Percentiles rank a stretch among this genome's conserved stretches.
phyloP scores from a whole-genome alignment of 2,329 filamentous ascomycete species.

The Aspergillus sojae region DNA sequence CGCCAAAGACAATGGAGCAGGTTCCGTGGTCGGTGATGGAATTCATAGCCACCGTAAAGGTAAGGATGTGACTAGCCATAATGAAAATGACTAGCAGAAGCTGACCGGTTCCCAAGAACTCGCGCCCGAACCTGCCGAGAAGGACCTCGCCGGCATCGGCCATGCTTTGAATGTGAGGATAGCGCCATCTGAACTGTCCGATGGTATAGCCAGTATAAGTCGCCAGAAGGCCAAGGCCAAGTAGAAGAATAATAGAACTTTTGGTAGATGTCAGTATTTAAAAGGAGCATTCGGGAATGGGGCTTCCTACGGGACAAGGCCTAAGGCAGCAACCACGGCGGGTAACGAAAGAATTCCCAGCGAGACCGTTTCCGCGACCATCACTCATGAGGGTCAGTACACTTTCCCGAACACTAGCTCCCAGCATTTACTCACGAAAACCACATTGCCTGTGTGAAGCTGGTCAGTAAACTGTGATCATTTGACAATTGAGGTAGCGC shows the following conservation, averaged over 20 bases:
- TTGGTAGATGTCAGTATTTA: background rate
- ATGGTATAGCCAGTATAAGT: constrained; percentile 61
- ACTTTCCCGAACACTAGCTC: background rate
- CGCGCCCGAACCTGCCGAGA: constrained; percentile 61
- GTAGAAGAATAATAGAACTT: constrained; percentile 49
- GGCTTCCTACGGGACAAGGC: constrained; percentile 49
- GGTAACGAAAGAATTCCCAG: constrained; percentile 59
- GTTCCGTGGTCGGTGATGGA: constrained; percentile 60
- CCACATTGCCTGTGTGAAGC: constrained; percentile 38
- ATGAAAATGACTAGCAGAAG: constrained; percentile 66
- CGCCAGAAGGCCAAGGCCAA: constrained; percentile 55
- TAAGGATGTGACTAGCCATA: constrained; percentile 68
- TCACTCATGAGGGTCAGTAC: constrained; percentile 37
- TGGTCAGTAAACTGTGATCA: background rate
- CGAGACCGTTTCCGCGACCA: constrained; percentile 60
- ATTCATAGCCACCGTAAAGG: constrained; percentile 67
- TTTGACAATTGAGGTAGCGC: background rate
- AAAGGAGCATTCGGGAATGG: background rate
- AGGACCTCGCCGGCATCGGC: constrained; percentile 66
- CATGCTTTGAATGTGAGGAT: constrained; percentile 63
- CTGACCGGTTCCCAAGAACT: constrained; percentile 63
- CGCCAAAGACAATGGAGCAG: constrained; percentile 63
- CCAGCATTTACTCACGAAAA: constrained; percentile 32
- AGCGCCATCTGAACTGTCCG: constrained; percentile 56
- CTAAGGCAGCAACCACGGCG: constrained; percentile 53